phyloP scores from a whole-genome alignment of 2,329 filamentous ascomycete species.

The Helotiales sp. region DNA sequence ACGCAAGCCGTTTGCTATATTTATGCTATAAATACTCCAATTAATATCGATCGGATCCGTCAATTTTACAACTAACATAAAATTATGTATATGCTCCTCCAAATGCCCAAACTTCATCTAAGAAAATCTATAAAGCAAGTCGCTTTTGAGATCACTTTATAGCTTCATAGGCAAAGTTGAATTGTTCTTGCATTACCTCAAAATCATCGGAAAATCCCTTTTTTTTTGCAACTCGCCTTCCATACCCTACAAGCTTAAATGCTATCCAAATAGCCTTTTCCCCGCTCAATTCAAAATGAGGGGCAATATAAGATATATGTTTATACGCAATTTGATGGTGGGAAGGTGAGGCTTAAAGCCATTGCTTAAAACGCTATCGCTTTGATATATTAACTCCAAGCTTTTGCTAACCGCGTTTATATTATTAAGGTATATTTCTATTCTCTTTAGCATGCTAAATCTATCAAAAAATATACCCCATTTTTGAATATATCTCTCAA shows the following conservation, averaged over 20 bases:
- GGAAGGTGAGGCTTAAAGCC: not conserved
- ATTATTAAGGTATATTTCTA: not conserved
- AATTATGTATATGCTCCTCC: conserved; percentile 6
- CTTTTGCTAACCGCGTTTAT: not conserved
- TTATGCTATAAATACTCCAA: conserved; percentile 11
- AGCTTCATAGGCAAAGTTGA: conserved; percentile 8
- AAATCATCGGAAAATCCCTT: conserved; percentile 17
- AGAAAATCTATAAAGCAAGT: conserved; percentile 18
- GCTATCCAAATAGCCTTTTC: not conserved
- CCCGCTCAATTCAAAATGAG: not conserved
- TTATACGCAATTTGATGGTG: not conserved
- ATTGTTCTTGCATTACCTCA: not conserved
- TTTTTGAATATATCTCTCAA: not conserved
- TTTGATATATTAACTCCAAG: not conserved
- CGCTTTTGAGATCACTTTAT: conserved; percentile 5
- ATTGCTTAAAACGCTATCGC: not conserved
- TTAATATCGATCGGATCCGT: conserved; percentile 5
- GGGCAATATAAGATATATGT: not conserved
- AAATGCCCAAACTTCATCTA: conserved; percentile 18
- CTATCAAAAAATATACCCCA: not conserved
- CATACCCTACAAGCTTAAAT: not conserved
- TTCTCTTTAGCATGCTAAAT: not conserved
- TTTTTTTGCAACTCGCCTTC: not conserved
- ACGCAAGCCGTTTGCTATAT: conserved; percentile 13
- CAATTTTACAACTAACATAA: not conserved